phyloP scores from a whole-genome alignment of 176 grass and related monocot genomes.

The Calamus simplicifolius region DNA sequence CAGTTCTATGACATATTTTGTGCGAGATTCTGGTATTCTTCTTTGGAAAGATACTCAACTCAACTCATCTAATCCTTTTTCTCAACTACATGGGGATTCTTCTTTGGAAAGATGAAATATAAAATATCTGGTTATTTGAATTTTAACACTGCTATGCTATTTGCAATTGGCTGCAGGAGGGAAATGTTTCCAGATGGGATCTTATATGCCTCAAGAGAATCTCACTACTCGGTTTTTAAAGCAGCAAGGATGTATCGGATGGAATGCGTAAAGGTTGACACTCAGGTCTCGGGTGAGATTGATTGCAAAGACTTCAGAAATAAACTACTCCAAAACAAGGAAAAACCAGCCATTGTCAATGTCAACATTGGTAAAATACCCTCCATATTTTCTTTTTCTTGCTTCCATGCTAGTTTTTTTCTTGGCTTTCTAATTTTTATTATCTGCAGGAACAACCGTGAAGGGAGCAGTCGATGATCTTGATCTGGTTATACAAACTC shows the following conservation, averaged over 20 bases:
- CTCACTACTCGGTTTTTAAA: constrained; percentile 92
- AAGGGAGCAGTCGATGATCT: constrained; percentile 95
- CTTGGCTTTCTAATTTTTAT: constrained; percentile 5
- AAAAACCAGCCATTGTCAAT: constrained; percentile 84
- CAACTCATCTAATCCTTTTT: too few species aligned
- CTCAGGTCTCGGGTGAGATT: constrained; percentile 70
- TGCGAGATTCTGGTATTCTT: too few species aligned
- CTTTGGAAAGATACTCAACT: too few species aligned
- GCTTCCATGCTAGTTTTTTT: constrained; percentile 2
- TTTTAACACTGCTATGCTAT: not conserved
- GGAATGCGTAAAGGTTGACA: constrained; percentile 68
- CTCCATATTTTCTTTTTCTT: not conserved
- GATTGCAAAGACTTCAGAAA: constrained; percentile 51
- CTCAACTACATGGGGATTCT: too few species aligned
- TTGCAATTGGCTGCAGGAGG: constrained; percentile 46
- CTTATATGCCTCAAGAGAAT: constrained; percentile 62
- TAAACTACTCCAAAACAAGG: constrained; percentile 49
- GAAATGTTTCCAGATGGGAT: constrained; percentile 73
- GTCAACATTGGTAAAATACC: constrained; percentile 63
- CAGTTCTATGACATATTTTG: too few species aligned
- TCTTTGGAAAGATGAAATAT: too few species aligned
- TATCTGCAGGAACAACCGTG: constrained; percentile 59
- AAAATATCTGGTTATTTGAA: not conserved
- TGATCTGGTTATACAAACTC: constrained; percentile 71
- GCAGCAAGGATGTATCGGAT: constrained; percentile 88